phyloP scores from a whole-genome alignment of 106 monocot genomes.

The Amphibolis antarctica region DNA sequence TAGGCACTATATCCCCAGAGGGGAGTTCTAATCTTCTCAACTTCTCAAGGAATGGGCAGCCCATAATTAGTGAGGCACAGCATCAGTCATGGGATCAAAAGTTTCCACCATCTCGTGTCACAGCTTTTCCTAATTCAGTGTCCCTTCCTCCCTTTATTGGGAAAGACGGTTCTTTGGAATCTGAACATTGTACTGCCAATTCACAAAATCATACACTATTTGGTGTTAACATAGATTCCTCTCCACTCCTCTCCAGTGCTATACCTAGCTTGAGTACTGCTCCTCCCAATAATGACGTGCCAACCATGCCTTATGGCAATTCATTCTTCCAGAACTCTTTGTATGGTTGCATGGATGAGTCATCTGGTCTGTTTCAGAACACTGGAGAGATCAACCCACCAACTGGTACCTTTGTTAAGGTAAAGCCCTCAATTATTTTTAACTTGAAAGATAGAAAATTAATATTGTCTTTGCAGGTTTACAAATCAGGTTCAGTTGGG shows the following conservation, averaged over 20 bases:
- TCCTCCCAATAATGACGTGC: constrained; percentile 23
- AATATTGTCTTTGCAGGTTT: constrained; percentile 45
- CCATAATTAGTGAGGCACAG: constrained; percentile 4
- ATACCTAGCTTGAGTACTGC: constrained; percentile 35
- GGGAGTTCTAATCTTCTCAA: constrained; percentile 11
- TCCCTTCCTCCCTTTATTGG: constrained; percentile 50
- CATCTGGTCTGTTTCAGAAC: constrained; percentile 56
- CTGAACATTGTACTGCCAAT: constrained; percentile 38
- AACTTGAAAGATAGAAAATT: background rate
- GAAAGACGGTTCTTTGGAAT: constrained; percentile 43
- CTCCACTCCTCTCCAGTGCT: constrained; percentile 46
- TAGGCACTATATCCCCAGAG: constrained; percentile 5
- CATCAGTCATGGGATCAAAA: constrained; percentile 21
- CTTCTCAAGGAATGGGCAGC: constrained; percentile 7
- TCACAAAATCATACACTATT: constrained; percentile 58
- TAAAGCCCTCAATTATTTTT: constrained; percentile 6
- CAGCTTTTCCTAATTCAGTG: constrained; percentile 29
- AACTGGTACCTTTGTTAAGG: constrained; percentile 80
- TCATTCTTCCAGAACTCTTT: constrained; percentile 62
- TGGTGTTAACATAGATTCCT: constrained; percentile 64
- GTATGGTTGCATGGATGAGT: constrained; percentile 69
- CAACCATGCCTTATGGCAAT: constrained; percentile 29
- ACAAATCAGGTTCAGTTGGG: constrained; percentile 86
- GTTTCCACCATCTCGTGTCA: constrained; percentile 24
- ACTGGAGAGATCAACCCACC: constrained; percentile 43